Evolutionary conservation across 768 basidiomycete genomes (phyloP), one percentile per base, ranked within the genome.

Genomic region (Auriscalpium microsporum): DNA sequence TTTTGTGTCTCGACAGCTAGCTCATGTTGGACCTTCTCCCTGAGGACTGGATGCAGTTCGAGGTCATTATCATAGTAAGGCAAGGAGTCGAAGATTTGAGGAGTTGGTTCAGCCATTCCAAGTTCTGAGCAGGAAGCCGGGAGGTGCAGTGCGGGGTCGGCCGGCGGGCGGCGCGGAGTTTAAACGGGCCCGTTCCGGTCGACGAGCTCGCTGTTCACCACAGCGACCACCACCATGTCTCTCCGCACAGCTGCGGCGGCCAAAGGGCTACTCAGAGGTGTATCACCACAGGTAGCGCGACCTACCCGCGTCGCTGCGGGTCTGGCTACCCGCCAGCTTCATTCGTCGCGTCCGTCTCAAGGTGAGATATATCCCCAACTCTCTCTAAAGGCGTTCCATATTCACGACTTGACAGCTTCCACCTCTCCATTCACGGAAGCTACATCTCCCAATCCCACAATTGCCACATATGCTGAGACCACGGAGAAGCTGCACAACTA

Each of bases 31-130:
- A 92, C 90, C 66, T 84, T 86, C 65, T 83, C 79, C 67, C 79
- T 83, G 40, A 93, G 73, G 40, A 77, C 64, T 1, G 90, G 89
- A 57, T 78, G 81, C 54, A 79, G 79, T 57, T 92, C 87, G 51
- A 94, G 77, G 67, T 96, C 92, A 67, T 93, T 90, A 73, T 97
- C 94, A 65, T 90, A 93, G 72, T 96, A 97, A 16, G 94, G 94
- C 59, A 96, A 76, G 23, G 92, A 88, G 70, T 96, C 93, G 62
- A 92, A 81, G 38, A 86, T 74, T 55, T 75, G 74, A 13, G 64
- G 40, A 42, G 42, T 46, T 10, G n/a, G 16, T 50, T n/a, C 28
- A 33, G 37, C 33, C 19, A n/a, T 35, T n/a, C n/a, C 17, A 34
- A 34, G 8, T 16, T n/a, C 6, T 33, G 50, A 52, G 36, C 16